Evolutionary conservation across 2,329 filamentous ascomycete species (phyloP), one percentile per base, ranked within the genome.

Genomic region (Colletotrichum paranaense): DNA sequence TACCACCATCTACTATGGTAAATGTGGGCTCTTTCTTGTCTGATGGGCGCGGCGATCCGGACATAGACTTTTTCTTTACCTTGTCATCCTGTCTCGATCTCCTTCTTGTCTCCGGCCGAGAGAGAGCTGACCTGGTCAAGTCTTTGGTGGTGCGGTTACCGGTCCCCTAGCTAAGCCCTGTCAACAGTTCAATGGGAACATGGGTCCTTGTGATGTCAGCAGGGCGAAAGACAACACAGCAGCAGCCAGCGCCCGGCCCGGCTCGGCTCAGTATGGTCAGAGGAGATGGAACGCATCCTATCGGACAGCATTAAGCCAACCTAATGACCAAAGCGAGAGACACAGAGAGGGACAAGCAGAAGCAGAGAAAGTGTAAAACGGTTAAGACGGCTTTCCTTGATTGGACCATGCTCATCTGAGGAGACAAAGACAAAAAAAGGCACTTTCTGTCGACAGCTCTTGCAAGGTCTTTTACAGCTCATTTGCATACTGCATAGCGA

Each of bases 381-480:
- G 62, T 19, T 59, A 32, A 42, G 42, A 16, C 32, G 30, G 30
- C 30, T 42, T 42, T 35, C 38, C 30, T 4, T 59, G 53, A 66
- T 67, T 70, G 55, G 42, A 28, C 42, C 28, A n/a, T 53, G 42
- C 49, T 53, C 11, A 19, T 42, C 59, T 49, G 26, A 38, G 19
- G 16, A 46, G 46, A n/a, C 60, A 22, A 38, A 24, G 4, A 52
- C 0, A 26, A 57, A 53, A 24, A 64, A 68, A 63, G 49, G 35
- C 67, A 64, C 62, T 59, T 65, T 38, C 53, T 30, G 67, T 67
- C 30, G 38, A n/a, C 26, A n/a, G n/a, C 6, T 53, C 46, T 24
- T 53, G 52, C 5, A n/a, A n/a, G 52, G 16, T 46, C 7, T n/a
- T 46, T 16, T n/a, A n/a, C 32, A 35, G 32, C 32, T 35, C 38